phyloP scores from a whole-genome alignment of 1,139 yeast species.

The Komagataea norvegica region DNA sequence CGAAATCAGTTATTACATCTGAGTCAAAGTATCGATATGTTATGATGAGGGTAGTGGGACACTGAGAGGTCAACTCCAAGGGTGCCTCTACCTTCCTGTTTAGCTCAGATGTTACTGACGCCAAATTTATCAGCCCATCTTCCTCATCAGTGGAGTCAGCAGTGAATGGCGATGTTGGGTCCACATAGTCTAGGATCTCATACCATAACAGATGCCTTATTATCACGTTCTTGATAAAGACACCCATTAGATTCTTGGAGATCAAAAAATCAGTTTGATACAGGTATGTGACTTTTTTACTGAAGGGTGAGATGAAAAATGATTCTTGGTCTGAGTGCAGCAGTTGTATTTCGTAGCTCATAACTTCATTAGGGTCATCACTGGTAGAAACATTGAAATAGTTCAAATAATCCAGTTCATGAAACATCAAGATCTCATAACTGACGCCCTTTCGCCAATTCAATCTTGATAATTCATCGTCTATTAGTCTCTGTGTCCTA shows the following conservation, averaged over 20 bases:
- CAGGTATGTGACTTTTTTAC: not conserved
- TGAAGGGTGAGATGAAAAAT: conserved; percentile 9
- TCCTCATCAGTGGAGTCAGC: not conserved
- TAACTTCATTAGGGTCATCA: not conserved
- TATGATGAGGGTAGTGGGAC: not conserved
- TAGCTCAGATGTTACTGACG: not conserved
- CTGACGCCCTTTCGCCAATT: not conserved
- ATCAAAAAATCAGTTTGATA: conserved; percentile 11
- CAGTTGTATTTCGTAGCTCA: conserved; percentile 5
- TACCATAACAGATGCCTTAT: conserved; percentile 2
- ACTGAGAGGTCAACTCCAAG: not conserved
- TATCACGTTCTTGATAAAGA: conserved; percentile 6
- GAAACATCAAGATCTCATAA: not conserved
- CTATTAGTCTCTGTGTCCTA: conserved; percentile 2
- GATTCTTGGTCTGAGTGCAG: conserved; percentile 7
- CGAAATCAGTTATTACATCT: not conserved
- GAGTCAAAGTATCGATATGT: not conserved
- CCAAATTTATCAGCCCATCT: not conserved
- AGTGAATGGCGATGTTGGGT: not conserved
- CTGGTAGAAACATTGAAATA: too few relatives aligned
- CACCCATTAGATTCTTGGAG: conserved; percentile 4
- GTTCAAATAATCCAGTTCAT: not conserved
- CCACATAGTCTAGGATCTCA: conserved; percentile 7
- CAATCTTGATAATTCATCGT: not conserved
- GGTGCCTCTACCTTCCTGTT: not conserved